Conservation (phyloP, 1,139 yeast species). For the Candida buenavistaensis region DNA sequence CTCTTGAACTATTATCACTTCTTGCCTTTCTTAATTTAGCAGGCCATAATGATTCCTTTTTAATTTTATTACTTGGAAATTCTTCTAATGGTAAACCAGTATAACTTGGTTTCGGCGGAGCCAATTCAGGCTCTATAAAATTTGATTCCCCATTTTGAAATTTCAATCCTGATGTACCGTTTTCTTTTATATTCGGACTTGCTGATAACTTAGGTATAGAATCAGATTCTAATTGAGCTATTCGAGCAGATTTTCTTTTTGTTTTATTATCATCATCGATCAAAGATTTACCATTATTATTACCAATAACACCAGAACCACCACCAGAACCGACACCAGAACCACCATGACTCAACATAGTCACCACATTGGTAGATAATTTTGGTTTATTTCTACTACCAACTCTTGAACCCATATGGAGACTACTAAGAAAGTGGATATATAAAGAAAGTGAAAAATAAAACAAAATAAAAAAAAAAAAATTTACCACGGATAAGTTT, state of each 20-base stretch:
- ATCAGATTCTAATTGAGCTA: conserved; percentile 9
- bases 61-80: conserved; percentile 55
- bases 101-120: conserved; percentile 50
- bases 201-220: conserved; percentile 11
- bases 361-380: neutral
- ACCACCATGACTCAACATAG: neutral
- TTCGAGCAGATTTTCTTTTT: conserved; percentile 23
- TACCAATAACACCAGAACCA: neutral
- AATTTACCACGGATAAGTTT: too few species aligned
- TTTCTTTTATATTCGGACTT: conserved; percentile 13
- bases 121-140: conserved; percentile 60
- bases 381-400: conserved; percentile 7
- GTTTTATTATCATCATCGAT: neutral
- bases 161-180: conserved; percentile 8
- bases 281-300: conserved; percentile 1
- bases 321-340: neutral
- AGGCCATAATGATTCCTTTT: conserved; percentile 53
- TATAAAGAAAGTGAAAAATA: too few species aligned
- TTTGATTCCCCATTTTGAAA: conserved; percentile 16
- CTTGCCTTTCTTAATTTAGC: conserved; percentile 18
- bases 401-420: conserved; percentile 8
- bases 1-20: conserved; percentile 9
- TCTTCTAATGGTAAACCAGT: conserved; percentile 71
- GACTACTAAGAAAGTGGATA: too few species aligned
- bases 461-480: neutral